Base-by-base conservation (phyloP, 345 rosid species). In the Heritiera fomes region DNA sequence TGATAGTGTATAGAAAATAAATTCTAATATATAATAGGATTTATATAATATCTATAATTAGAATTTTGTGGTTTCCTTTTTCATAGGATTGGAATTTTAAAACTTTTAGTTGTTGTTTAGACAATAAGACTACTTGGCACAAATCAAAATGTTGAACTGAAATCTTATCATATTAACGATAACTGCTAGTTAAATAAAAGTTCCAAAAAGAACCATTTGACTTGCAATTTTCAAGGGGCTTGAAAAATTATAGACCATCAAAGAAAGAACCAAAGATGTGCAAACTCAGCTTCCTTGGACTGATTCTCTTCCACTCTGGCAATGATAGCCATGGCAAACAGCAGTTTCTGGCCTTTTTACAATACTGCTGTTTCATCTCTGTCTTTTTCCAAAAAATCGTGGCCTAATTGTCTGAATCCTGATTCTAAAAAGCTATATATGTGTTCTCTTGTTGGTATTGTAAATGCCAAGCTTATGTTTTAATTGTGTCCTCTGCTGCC, bases 241-340 rank as follows among this genome's bases (percentile, higher is more conserved):
- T 60, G 66, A 63, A 63, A 32, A 32, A 32, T 32, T 41, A 30
- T 0, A 30, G 66, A 63, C 20, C 20, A 64, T 38, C 20, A 15
- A 34, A 64, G 45, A 64, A 64, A 64, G 20, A 34, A 7, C 18
- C 45, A 13, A 34, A 64, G 45, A 64, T 64, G 1, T 67, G 52
- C 71, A 18, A 20, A 43, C 34, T 45, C 72, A 67, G 30, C 32
- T 43, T 67, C 17, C 34, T 49, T 50, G 75, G 28, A 50, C 60
- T 50, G 75, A 49, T 50, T 50, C 75, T 28, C 60, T 71, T 71
- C 59, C 75, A 28, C 45, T 15, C 43, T 30, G 75, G 75, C 60
- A 71, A 71, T 49, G 60, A 8, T 15, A 50, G 75, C 74, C 20
- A 28, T 70, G 6, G 40, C 74, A 47, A 70, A 71, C 59, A 49